These are phyloP conservation scores for Microcyclosporella mali DNA, from an alignment of 2,329 filamentous ascomycete genomes.

Conservation along the genomic window DNA sequence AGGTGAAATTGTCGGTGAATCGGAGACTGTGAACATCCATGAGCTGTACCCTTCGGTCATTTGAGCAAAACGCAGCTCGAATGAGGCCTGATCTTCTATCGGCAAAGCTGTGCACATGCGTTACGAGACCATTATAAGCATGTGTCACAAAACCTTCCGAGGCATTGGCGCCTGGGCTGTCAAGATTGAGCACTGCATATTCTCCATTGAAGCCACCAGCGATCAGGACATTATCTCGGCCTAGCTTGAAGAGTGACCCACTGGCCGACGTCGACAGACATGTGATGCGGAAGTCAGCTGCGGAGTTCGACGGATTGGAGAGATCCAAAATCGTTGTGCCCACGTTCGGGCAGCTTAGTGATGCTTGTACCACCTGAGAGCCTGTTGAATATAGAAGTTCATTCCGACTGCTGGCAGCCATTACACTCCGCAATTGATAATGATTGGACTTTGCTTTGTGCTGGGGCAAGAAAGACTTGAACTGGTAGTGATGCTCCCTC, in stretches of 20 bases:
- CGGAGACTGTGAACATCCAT: constrained; percentile 53
- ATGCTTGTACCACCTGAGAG: constrained; percentile 44
- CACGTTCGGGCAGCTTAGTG: constrained; percentile 41
- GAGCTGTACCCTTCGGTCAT: constrained; percentile 50
- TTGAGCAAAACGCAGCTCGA: constrained; percentile 52
- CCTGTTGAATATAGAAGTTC: constrained; percentile 50
- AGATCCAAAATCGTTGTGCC: constrained; percentile 46
- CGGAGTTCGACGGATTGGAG: constrained; percentile 18
- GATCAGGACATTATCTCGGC: constrained; percentile 33
- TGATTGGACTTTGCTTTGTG: constrained; percentile 49
- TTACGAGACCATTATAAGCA: constrained; percentile 50
- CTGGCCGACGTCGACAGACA: constrained; percentile 15
- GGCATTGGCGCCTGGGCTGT: constrained; percentile 20
- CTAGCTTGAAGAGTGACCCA: background rate
- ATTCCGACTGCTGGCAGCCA: constrained; percentile 49
- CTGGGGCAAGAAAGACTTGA: constrained; percentile 31
- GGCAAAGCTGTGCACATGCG: constrained; percentile 50
- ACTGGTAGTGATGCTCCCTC: constrained; percentile 22
- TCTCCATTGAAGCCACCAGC: constrained; percentile 54
- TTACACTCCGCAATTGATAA: constrained; percentile 54
- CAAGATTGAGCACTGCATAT: constrained; percentile 43
- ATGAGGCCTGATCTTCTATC: constrained; percentile 43
- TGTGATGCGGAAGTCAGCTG: constrained; percentile 15
- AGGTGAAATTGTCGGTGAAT: constrained; percentile 51
- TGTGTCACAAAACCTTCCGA: constrained; percentile 45